Evolutionary conservation across 495 filamentous ascomycete species (phyloP).

Genomic region (Letharia columbiana): DNA sequence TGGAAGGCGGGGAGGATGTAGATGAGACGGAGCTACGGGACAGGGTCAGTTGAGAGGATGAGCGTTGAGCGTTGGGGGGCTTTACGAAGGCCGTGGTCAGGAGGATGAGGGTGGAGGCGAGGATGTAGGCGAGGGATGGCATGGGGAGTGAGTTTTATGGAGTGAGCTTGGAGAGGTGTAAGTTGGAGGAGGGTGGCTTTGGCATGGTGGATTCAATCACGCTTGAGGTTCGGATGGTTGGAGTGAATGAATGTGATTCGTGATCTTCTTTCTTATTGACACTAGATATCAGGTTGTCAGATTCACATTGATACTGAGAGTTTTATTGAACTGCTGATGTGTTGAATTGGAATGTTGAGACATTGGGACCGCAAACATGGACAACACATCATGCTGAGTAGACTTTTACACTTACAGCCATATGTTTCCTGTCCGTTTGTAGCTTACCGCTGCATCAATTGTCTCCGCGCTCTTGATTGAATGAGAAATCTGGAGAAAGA

Average conservation of each 20-base stretch:
- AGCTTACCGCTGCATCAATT: not conserved
- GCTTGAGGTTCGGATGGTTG: not conserved
- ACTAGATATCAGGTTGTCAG: not conserved
- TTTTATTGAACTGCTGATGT: not conserved
- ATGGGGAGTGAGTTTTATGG: not conserved
- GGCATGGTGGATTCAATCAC: not conserved
- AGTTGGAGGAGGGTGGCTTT: not conserved
- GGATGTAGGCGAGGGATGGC: constrained; percentile 7
- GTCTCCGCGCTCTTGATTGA: not conserved
- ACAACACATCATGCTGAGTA: not conserved
- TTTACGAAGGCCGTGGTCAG: constrained; percentile 12
- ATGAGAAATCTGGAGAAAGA: not conserved
- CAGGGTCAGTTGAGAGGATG: constrained; percentile 9
- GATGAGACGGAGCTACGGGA: constrained; percentile 41
- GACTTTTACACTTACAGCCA: not conserved
- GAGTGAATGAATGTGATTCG: not conserved
- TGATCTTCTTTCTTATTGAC: not conserved
- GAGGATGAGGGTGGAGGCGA: constrained; percentile 10
- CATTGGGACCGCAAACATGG: not conserved
- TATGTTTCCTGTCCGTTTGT: not conserved
- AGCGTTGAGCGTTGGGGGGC: not conserved
- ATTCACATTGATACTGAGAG: not conserved
- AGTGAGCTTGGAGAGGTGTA: not conserved
- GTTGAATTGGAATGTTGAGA: not conserved
- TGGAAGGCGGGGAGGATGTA: constrained; percentile 37